phyloP scores from a whole-genome alignment of 1,284 basidiomycete genomes.

The Omphalotus olearius region DNA sequence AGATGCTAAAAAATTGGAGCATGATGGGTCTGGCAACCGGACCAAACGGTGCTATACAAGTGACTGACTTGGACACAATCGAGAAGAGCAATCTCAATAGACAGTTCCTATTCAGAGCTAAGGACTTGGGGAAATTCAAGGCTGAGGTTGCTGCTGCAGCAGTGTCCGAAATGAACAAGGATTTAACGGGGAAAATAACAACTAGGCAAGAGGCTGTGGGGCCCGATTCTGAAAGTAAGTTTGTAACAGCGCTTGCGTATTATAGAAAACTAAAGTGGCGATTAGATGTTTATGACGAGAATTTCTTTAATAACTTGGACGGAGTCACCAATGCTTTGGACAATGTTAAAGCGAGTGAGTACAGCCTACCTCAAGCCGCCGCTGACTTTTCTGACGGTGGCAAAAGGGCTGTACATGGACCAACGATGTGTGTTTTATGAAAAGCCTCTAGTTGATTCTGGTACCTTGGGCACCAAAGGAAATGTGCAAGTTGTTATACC shows the following conservation, averaged over 20 bases:
- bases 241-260: neutral
- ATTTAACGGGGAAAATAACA: constrained; percentile 83
- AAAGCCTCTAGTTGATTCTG: constrained; percentile 96
- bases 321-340: constrained; percentile 99
- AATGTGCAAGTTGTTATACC: constrained; percentile 98
- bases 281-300: constrained; percentile 83
- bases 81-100: constrained; percentile 99
- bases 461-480: constrained; percentile 97
- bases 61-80: constrained; percentile 98
- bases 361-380: neutral
- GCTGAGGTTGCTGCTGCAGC: constrained; percentile 92
- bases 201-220: constrained; percentile 95
- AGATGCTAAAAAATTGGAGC: constrained; percentile 99
- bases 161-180: constrained; percentile 96
- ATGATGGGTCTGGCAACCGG: constrained; percentile 97
- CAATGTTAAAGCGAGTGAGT: constrained; percentile 91
- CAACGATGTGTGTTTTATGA: constrained; percentile 96
- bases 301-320: constrained; percentile 86
- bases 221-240: constrained; percentile 85
- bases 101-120: constrained; percentile 97
- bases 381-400: constrained; percentile 5
- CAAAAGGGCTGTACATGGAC: constrained; percentile 93
- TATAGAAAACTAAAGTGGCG: constrained; percentile 10
- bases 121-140: constrained; percentile 98
- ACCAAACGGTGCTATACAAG: constrained; percentile 80